Evolutionary conservation across 768 basidiomycete species (phyloP), one percentile per base, ranked within the genome.

Genomic region (Daedalea quercina): DNA sequence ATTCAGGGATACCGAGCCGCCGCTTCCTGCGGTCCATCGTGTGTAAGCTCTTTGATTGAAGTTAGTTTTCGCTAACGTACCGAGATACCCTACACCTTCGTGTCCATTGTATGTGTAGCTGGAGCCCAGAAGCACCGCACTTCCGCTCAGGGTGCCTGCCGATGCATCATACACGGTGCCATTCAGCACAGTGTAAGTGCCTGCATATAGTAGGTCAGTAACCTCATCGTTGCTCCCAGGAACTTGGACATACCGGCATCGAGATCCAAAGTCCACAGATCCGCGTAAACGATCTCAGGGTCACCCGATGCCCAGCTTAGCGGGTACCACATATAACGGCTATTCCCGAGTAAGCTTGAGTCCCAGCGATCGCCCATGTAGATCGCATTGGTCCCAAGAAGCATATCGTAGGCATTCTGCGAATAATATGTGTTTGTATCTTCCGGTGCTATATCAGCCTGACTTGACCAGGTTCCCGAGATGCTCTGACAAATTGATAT

Each of bases 361-460:
- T 78, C 66, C 82, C 81, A 84, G 47, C 82, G 76, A 62, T 84
- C 82, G 41, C 82, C 81, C 78, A 82, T 81, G 58, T 82, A 84
- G 48, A 84, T 73, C 1, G 72, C 75, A 47, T 72, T 76, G 3
- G 66, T 66, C 7, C 74, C 78, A 25, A 82, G 64, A 13, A 73
- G 69, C 44, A 82, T 62, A 60, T 82, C 79, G 58, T 69, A 82
- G 3, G 75, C 69, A 62, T 82, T 84, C 66, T 83, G 82, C 20
- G 80, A 82, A 63, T 76, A 82, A 61, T 79, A 84, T 4, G 81
- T 84, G 34, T 75, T 69, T 31, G 73, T 73, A 28, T 72, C 65
- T 52, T 68, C 52, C 1, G 80, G 76, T 4, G 80, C 78, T 51
- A 83, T 77, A 62, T 84, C 81, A 4, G 71, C 70, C 63, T 82